Evolutionary conservation across 140 eudicot species (phyloP), one percentile per base, ranked within the genome.

Genomic region (Erigeron philadelphicus): DNA sequence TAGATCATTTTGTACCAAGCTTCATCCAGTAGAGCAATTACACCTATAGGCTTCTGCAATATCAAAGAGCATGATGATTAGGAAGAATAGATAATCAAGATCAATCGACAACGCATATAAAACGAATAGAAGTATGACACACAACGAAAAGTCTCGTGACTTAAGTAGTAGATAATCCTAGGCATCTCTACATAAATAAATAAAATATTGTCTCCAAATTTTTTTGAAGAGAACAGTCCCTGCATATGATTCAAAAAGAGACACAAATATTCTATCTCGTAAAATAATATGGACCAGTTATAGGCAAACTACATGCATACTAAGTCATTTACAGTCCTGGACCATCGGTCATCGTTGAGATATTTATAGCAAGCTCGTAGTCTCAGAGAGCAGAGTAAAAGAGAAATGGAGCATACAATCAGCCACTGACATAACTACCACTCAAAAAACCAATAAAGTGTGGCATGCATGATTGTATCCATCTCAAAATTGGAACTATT

Each of bases 41-140:
- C 80, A 60, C 98, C 98, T 4, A 89, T 85, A 66, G 98, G 98
- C 75, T 89, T 93, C 98, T 89, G 97, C 90, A 88, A 80, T 41
- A 48, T 64, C 68, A 47, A 71, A 68, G 12, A 72, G 31, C n/a
- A 68, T 72, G 66, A 80, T 63, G 38, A 57, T 64, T 45, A 72
- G 70, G 13, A 75, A 71, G 38, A 61, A 74, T 15, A 61, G 59
- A 59, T 68, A 82, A 48, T 42, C 42, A 4, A 64, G 9, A 43
- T 48, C 59, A 11, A n/a, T 68, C 5, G 48, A 43, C 45, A 71
- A 70, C 25, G 10, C 55, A 62, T 15, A 18, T 31, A 25, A 60
- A 41, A 43, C 55, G 59, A 35, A 44, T 40, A 42, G n/a, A 13
- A 55, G 18, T 50, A 40, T 38, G 60, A 64, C n/a, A 46, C 61